Conservation (phyloP, 1,284 basidiomycete genomes). For the Ganoderma lucidum region DNA sequence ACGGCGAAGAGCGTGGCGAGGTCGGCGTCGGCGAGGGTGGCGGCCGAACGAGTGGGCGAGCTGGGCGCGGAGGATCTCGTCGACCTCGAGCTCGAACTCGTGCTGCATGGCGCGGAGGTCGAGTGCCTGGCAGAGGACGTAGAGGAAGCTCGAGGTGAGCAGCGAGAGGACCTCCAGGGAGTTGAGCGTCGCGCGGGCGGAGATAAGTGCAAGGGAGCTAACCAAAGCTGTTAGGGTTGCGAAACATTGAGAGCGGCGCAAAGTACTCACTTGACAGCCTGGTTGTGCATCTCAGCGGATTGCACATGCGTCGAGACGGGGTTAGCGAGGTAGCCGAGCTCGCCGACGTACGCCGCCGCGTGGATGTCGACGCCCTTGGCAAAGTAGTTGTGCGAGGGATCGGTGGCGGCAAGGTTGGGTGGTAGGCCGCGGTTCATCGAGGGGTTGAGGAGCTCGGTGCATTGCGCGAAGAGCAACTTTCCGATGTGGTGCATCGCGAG, state of each 20-base stretch:
- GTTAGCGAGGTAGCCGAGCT: slow-evolving; percentile 84
- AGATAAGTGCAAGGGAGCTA: slow-evolving; percentile 84
- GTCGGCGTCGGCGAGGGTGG: slow-evolving; percentile 46
- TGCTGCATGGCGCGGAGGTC: slow-evolving; percentile 78
- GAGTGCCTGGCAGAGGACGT: slow-evolving; percentile 82
- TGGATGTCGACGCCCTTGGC: slow-evolving; percentile 89
- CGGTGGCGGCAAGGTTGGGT: slow-evolving; percentile 82
- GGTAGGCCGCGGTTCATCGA: slow-evolving; percentile 85
- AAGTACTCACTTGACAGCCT: slow-evolving; percentile 77
- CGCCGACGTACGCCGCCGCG: slow-evolving; percentile 80
- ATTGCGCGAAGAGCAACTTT: slow-evolving; percentile 85
- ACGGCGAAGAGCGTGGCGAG: slow-evolving; percentile 43
- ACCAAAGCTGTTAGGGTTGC: slow-evolving; percentile 16
- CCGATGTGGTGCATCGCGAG: slow-evolving; percentile 85
- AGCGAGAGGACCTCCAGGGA: slow-evolving; percentile 81
- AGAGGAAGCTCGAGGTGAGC: slow-evolving; percentile 78
- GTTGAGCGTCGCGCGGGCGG: slow-evolving; percentile 79
- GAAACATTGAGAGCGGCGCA: background rate
- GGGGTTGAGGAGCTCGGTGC: slow-evolving; percentile 85
- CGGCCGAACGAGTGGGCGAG: slow-evolving; percentile 55
- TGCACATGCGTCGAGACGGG: slow-evolving; percentile 89
- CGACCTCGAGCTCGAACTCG: slow-evolving; percentile 64
- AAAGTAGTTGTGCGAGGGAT: slow-evolving; percentile 86
- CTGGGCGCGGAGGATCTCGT: slow-evolving; percentile 59
- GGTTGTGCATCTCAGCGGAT: slow-evolving; percentile 89